Evolutionary conservation across 208 protist species (phyloP), one percentile per base, ranked within the genome.

Genomic region (Crithidia acanthocephali): DNA sequence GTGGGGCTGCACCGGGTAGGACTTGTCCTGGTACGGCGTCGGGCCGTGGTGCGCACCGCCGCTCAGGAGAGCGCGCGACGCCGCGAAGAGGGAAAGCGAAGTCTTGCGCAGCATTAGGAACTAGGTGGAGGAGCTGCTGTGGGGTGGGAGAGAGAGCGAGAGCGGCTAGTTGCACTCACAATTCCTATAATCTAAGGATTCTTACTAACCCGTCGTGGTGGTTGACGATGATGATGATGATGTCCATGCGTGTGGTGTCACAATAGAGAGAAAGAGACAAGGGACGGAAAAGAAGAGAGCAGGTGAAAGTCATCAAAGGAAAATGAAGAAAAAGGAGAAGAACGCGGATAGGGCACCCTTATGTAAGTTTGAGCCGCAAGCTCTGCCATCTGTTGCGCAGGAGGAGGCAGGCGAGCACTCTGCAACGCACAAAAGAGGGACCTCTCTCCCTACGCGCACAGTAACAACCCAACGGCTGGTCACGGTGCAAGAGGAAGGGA

Each of bases 1-100:
- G 55, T 95, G 90, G 16, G 90, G 90, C 72, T 95, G 90, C 33
- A 93, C 80, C 32, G 90, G 87, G 81, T 93, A 95, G 42, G 81
- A 72, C 71, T 89, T 89, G 74, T 95, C 90, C 75, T 95, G 90
- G 76, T 92, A 95, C 15, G 86, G 83, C 16, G 79, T 90, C 45
- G 87, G 87, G 55, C 87, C 87, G 52, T 83, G 79, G 56, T 80
- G 76, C 23, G 68, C 73, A 45, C 76, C 65, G 42, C 84, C 86
- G 60, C 74, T 87, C 48, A 91, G 82, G 23, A 90, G 66, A 22
- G 84, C 67, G 57, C 87, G 87, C 53, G 80, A 89, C 47, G 86
- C 83, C 61, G 80, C 84, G 60, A 95, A 71, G 65, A 86, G 70
- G 40, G 75, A 81, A 68, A 92, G 60, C 56, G 83, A 74, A 57